Evolutionary conservation across 225 moss, liverwort and hornwort genomes (phyloP), one percentile per base, ranked within the genome.

Genomic region (Sphagnum tenellum): DNA sequence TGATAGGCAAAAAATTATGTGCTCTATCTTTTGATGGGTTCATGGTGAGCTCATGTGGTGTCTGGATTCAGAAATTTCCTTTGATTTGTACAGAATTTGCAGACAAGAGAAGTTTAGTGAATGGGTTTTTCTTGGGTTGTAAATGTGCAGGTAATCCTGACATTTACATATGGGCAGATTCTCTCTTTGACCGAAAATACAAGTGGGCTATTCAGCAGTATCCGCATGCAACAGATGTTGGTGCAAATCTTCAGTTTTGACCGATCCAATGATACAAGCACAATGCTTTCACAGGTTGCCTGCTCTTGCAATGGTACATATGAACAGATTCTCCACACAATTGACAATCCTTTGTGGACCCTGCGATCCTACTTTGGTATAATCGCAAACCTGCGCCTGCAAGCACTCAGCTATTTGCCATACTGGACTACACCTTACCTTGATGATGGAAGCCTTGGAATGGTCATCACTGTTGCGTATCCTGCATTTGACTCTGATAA

Each of bases 111-210:
- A 29, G 29, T 29, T 29, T 29, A 29, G 29, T 29, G 29, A 29
- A 29, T 1, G 29, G 29, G 29, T 29, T 29, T 29, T 29, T 44
- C n/a, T 55, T 55, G 45, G 29, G 49, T 3, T 67, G 61, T 68
- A 59, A 59, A 65, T 56, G 29, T 45, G n/a, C 63, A 76, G 76
- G 76, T 76, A 14, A 66, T 72, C 63, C 69, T 76, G 69, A 72
- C 57, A 8, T 68, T 83, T 4, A 83, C 83, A 4, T 76, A 83
- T 13, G 83, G 83, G 59, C 67, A 83, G 52, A 60, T 76, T 29
- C 5, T 55, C 7, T 46, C 47, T 52, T 61, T 72, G 7, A 50
- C 51, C 45, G 62, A 65, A 10, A 61, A 52, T 9, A 4, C 56
- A 55, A 55, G 76, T 4, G 1, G 49, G 8, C 71, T 82, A 6